Base-by-base conservation (phyloP, 106 monocot genomes). In the Amphibolis antarctica region DNA sequence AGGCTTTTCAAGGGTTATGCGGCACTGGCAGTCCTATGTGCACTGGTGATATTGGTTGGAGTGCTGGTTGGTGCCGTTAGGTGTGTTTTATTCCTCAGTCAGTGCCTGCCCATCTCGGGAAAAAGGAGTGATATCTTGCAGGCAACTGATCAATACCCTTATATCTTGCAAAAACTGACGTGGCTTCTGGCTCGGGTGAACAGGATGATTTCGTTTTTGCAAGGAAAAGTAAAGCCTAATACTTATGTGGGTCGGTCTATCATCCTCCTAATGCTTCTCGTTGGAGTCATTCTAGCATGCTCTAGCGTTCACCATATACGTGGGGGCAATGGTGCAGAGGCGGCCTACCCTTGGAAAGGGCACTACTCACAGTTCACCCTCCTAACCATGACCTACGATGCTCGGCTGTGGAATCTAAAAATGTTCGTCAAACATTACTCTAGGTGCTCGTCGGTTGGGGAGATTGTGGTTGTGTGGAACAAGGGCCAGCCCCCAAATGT, bases 391-490 rank as follows among this genome's bases (percentile, higher is more conserved):
- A 83, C 83, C 19, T 83, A 83, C 46, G 88, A 88, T 59, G 82
- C 85, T 6, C 51, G 86, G 19, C 42, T 86, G 14, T 82, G 81
- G 85, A 88, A 88, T 46, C 71, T 93, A 61, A 85, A 88, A 67
- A 85, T 78, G 80, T 89, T 72, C 66, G 72, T 88, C 50, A 86
- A 86, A 59, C 88, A 88, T 65, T 93, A 93, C 48, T 93, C 93
- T 3, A 78, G 75, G 46, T 93, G 93, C 62, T 60, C 93, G 46
- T 93, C 93, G 0, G 88, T 93, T 21, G 45, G 67, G 55, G 88
- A 89, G 59, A 89, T 93, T 49, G 83, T 93, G 20, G 81, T 93
- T 28, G 85, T 88, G 3, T 93, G 88, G 85, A 89, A 89, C 73
- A 83, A 74, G 69, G 88, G 85, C 4, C 42, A 75, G 20, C 69